Base-by-base conservation (phyloP, 768 basidiomycete genomes). In the Paxillus ammoniavirescens region DNA sequence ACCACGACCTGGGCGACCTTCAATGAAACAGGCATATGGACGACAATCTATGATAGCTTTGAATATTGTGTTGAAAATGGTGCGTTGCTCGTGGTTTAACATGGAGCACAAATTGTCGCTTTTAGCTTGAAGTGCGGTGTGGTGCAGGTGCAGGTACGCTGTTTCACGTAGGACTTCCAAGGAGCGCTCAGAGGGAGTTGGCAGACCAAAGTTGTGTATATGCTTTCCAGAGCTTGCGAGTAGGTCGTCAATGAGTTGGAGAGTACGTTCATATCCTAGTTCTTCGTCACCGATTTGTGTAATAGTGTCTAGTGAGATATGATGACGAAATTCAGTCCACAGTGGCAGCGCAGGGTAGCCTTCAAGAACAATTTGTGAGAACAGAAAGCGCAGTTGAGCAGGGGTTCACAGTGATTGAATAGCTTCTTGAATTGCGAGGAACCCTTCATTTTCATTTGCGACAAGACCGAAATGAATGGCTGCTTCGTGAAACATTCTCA, bases 1-100 rank as follows among this genome's bases (percentile, higher is more conserved):
- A 0, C 75, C 77, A 4, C 72, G 56, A 0, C 76, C 76, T 2
- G 75, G 75, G 49, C 71, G 69, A 2, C 75, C 74, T 55, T 76
- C 70, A 8, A 77, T 49, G 51, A 75, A 75, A 0, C 2, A 42
- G 31, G 1, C 8, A 15, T 18, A 41, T 17, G 40, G n/a, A 18
- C n/a, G n/a, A n/a, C n/a, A n/a, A n/a, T n/a, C n/a, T n/a, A n/a
- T n/a, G n/a, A n/a, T n/a, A n/a, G n/a, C n/a, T n/a, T n/a, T n/a
- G n/a, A n/a, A n/a, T n/a, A n/a, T n/a, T n/a, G n/a, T n/a, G 5
- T 8, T 5, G 15, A 41, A 41, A 5, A 17, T 17, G 5, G n/a
- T 3, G 7, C n/a, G 40, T 17, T 41, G 40, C 8, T 41, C 40
- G 4, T 41, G n/a, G n/a, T 17, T 41, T n/a, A n/a, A n/a, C n/a